A percentile compares a stretch with the other conserved stretches of the same genome.
Conservation (phyloP, 495 filamentous ascomycete species). For the Aspergillus panamensis region DNA sequence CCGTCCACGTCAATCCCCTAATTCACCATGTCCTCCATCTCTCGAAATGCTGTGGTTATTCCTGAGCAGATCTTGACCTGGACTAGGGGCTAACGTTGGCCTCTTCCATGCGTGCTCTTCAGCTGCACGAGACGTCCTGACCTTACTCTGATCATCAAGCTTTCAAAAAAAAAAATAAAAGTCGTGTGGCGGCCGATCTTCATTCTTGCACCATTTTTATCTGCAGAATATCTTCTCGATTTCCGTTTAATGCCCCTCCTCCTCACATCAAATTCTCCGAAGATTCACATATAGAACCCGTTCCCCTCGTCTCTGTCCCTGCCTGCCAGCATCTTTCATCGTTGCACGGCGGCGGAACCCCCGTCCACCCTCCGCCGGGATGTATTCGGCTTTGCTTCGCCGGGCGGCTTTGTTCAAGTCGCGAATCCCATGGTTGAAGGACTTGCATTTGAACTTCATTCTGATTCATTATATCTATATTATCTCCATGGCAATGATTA, state of each 20-base stretch:
- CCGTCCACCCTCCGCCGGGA: constrained; percentile 20
- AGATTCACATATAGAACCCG: constrained; percentile 11
- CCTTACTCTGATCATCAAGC: constrained; percentile 8
- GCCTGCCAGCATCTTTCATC: background rate
- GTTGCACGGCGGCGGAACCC: constrained; percentile 11
- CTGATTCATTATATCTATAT: constrained; percentile 84
- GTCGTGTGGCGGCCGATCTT: constrained; percentile 15
- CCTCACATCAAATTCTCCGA: constrained; percentile 6
- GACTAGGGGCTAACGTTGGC: constrained; percentile 11
- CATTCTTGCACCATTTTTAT: constrained; percentile 2
- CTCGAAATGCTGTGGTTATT: background rate
- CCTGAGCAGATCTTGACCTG: background rate
- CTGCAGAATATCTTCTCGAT: constrained; percentile 3
- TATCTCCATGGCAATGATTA: constrained; percentile 61
- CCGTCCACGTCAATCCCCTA: background rate
- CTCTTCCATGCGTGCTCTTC: background rate
- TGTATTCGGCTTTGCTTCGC: constrained; percentile 33
- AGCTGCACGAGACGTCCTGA: background rate
- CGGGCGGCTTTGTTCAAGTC: constrained; percentile 15
- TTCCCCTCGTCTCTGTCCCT: background rate
- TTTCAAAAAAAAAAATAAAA: background rate
- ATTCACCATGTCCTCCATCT: constrained; percentile 6
- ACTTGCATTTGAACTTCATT: constrained; percentile 78
- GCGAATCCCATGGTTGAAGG: constrained; percentile 33
- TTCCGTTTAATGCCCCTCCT: background rate